Base-by-base conservation (phyloP, 73 alveolate genomes). In the Effrenium voratum region DNA sequence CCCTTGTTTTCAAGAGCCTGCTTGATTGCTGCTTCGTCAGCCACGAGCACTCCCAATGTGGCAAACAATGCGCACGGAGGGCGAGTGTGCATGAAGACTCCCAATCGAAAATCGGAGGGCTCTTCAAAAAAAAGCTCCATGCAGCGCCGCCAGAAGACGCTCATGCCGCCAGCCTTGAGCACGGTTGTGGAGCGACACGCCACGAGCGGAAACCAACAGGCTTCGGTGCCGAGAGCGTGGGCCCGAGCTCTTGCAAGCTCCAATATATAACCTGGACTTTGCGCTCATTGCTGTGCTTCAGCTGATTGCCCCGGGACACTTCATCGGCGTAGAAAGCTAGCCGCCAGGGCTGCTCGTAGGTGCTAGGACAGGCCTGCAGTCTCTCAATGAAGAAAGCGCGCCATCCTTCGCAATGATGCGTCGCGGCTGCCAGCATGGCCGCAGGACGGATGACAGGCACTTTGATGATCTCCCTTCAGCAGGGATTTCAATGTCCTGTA, bases 161-260 rank as follows among this genome's bases (percentile, higher is more conserved):
- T 76, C 60, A 76, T 3, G 26, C 86, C 87, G 36, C 87, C 59
- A 16, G 41, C 55, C 87, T 77, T 43, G n/a, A n/a, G n/a, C n/a
- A n/a, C n/a, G n/a, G n/a, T n/a, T 55, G 81, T 32, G 81, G 45
- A 28, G 40, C 44, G 81, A 32, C 34, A 15, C 46, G 6, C 46
- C 81, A 16, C 41, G 43, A 34, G 41, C 45, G 81, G 12, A 70
- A 70, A 28, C 81, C 40, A 34, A 40, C 40, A 28, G 45, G 44
- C 34, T 34, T 10, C 46, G 3, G 24, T 1, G 81, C 24, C 3
- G 24, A 70, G 34, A 3, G 81, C 40, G 28, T 28, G 44, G 81
- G 81, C 1, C 81, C 81, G 43, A 70, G 45, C 28, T 70, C 45
- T 34, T 70, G 49, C 81, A 70, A 40, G 15, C 45, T 28, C 81